These are phyloP conservation scores for Ligustrum vulgare DNA, from an alignment of 257 asterid genomes.

Conservation along the genomic window DNA sequence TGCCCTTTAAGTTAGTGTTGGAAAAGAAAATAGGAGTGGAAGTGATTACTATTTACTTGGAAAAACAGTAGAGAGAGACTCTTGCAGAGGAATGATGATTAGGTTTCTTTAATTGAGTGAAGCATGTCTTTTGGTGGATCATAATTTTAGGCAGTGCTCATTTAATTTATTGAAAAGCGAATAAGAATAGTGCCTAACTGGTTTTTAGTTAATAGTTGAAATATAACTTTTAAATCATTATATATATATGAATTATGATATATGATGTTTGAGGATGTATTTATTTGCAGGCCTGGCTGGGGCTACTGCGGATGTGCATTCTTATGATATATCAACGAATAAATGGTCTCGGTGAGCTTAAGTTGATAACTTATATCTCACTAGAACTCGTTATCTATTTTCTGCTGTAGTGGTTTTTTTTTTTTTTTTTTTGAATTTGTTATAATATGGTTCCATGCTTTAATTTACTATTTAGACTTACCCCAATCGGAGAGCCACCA, in stretches of 20 bases:
- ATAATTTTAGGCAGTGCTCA: neutral
- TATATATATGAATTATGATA: neutral
- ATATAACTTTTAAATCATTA: neutral
- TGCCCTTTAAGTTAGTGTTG: neutral
- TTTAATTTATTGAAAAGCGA: neutral
- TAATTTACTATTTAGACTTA: constrained; percentile 53
- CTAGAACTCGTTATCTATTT: neutral
- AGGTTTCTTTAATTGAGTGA: neutral
- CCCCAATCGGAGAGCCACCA: constrained; percentile 99
- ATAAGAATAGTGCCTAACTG: constrained; percentile 4
- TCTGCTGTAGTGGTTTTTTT: constrained; percentile 16
- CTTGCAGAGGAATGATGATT: neutral
- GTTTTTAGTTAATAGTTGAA: constrained; percentile 11
- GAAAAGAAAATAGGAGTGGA: too few species aligned
- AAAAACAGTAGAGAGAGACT: neutral
- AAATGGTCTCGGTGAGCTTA: constrained; percentile 88
- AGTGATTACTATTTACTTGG: neutral
- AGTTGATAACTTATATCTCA: neutral
- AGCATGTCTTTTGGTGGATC: neutral
- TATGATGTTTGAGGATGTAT: constrained; percentile 12
- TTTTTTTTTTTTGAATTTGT: constrained; percentile 11
- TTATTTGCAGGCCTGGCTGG: constrained; percentile 89
- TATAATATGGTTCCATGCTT: constrained; percentile 21
- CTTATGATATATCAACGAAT: constrained; percentile 81
- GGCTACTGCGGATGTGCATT: constrained; percentile 96